phyloP scores from a whole-genome alignment of 2,329 filamentous ascomycete genomes.

The Fusarium pseudograminearum region DNA sequence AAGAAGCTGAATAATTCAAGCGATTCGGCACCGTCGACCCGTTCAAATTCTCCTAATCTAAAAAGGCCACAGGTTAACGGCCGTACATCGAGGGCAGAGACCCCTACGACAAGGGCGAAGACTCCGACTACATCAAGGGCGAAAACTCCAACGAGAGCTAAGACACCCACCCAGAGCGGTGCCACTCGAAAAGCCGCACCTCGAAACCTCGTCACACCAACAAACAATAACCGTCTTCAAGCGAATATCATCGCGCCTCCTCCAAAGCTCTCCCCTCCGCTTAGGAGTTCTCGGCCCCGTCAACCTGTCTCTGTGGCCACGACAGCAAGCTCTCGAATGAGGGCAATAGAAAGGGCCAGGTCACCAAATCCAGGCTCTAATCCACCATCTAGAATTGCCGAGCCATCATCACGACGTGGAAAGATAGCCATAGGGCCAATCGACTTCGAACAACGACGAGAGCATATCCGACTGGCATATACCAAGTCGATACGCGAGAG shows the following conservation, averaged over 20 bases:
- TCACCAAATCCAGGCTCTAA: constrained; percentile 56
- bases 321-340: constrained; percentile 77
- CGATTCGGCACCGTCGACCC: constrained; percentile 62
- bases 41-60: constrained; percentile 66
- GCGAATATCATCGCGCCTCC: constrained; percentile 79
- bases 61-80: constrained; percentile 59
- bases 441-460: constrained; percentile 85
- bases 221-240: constrained; percentile 71
- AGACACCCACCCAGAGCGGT: constrained; percentile 57
- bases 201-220: constrained; percentile 59
- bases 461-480: constrained; percentile 86
- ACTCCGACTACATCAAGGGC: constrained; percentile 55
- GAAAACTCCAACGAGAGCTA: constrained; percentile 58
- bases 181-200: constrained; percentile 56
- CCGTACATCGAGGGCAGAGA: constrained; percentile 54
- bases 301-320: constrained; percentile 81
- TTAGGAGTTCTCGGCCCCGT: constrained; percentile 85
- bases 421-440: constrained; percentile 78
- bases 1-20: constrained; percentile 60
- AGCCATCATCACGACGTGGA: constrained; percentile 57
- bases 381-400: constrained; percentile 51
- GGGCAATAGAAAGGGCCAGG: constrained; percentile 68
- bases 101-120: constrained; percentile 55
- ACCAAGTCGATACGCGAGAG: constrained; percentile 84
- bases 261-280: constrained; percentile 79